phyloP scores from a whole-genome alignment of 2,329 filamentous ascomycete genomes.

The Beauveria brongniartii region DNA sequence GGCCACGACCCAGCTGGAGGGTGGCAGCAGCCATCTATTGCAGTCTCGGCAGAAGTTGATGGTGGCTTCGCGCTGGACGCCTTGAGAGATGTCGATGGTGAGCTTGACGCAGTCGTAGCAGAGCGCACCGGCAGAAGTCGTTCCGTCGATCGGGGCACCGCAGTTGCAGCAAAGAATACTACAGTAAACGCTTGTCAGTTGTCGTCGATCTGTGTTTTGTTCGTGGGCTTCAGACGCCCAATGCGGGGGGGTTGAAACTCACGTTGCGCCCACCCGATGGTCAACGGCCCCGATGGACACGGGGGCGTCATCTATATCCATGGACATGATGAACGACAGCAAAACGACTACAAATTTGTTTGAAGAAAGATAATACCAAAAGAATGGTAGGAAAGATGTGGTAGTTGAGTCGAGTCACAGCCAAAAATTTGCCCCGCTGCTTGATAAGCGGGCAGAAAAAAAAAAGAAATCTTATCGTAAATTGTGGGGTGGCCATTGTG shows the following conservation, averaged over 20 bases:
- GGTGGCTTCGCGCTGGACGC: conserved; percentile 83
- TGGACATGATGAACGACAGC: conserved; percentile 26
- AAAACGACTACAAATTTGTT: conserved; percentile 1
- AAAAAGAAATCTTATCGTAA: conserved; percentile 20
- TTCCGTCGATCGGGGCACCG: conserved; percentile 90
- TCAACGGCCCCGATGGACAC: conserved; percentile 28
- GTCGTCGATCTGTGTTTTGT: neutral
- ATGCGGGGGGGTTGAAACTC: conserved; percentile 18
- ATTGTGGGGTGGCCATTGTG: conserved; percentile 7
- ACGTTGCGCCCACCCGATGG: conserved; percentile 32
- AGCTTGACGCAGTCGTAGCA: conserved; percentile 96
- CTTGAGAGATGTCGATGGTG: conserved; percentile 84
- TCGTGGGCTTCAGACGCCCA: neutral
- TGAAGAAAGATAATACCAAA: conserved; percentile 1
- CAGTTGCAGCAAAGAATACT: conserved; percentile 98
- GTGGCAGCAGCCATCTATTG: conserved; percentile 86
- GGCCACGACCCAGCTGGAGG: conserved; percentile 77
- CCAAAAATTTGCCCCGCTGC: conserved; percentile 27
- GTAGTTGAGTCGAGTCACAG: conserved; percentile 14
- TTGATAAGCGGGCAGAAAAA: conserved; percentile 26
- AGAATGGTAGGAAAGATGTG: neutral
- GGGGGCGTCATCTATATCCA: conserved; percentile 37
- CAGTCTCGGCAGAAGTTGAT: conserved; percentile 91
- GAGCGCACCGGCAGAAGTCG: conserved; percentile 72
- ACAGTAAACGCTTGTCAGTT: neutral